phyloP scores from a whole-genome alignment of 1,284 basidiomycete species.

The Sanghuangporus baumii region DNA sequence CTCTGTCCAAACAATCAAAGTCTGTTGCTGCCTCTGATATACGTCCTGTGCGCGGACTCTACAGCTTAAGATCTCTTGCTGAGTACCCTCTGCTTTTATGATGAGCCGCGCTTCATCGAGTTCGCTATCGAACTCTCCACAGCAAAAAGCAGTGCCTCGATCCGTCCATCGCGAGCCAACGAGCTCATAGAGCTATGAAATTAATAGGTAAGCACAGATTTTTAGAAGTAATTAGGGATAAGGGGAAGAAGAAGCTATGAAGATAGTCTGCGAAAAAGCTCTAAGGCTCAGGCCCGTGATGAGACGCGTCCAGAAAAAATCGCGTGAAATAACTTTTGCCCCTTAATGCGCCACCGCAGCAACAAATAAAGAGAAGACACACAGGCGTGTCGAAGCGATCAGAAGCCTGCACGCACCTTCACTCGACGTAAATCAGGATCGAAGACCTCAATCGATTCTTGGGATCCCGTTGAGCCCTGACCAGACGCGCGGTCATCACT shows the following conservation, averaged over 20 bases:
- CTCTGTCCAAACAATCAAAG: slow-evolving; percentile 98
- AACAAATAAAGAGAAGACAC: background rate
- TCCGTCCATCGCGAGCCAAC: slow-evolving; percentile 87
- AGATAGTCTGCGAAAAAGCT: background rate
- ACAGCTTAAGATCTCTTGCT: slow-evolving; percentile 66
- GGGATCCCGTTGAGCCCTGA: slow-evolving; percentile 7
- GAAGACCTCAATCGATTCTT: slow-evolving; percentile 21
- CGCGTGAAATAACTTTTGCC: background rate
- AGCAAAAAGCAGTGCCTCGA: slow-evolving; percentile 91
- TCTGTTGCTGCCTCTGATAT: slow-evolving; percentile 93
- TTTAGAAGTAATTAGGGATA: background rate
- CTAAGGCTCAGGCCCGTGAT: background rate
- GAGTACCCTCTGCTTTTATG: slow-evolving; percentile 74
- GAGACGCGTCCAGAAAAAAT: background rate
- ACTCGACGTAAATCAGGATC: slow-evolving; percentile 27
- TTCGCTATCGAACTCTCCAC: slow-evolving; percentile 78
- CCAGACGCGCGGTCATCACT: slow-evolving; percentile 4
- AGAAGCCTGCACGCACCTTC: slow-evolving; percentile 22
- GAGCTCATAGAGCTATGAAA: slow-evolving; percentile 81
- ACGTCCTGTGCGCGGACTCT: slow-evolving; percentile 79
- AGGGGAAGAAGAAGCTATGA: slow-evolving; percentile 1
- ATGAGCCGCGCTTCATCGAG: slow-evolving; percentile 78
- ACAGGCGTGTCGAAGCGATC: background rate
- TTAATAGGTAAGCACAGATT: slow-evolving; percentile 17
- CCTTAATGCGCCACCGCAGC: background rate